Conservation (phyloP, 208 protist genomes). For the Leishmania lainsoni region DNA sequence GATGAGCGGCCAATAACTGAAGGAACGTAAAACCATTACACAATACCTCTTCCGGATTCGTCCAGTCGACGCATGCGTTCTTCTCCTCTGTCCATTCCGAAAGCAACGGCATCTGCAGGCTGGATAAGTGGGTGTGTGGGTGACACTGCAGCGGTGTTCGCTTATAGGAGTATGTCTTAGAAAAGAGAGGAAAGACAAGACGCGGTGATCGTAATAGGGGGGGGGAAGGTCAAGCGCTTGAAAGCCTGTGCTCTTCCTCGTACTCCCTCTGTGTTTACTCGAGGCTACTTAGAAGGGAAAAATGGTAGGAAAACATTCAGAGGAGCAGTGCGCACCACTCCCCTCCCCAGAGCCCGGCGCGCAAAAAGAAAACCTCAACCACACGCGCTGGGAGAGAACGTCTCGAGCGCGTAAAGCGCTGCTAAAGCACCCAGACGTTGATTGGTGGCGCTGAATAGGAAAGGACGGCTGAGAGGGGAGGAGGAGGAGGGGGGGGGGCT, state of each 20-base stretch:
- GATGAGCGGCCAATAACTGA: constrained; percentile 63
- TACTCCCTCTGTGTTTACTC: not conserved
- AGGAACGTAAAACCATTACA: constrained; percentile 81
- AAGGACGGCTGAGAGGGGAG: not conserved
- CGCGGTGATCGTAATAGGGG: too few species aligned
- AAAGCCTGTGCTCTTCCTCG: not conserved
- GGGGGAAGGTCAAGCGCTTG: not conserved
- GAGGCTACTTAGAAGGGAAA: not conserved
- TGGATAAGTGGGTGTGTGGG: not conserved
- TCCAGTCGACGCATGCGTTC: constrained; percentile 83
- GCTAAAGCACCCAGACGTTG: too few species aligned
- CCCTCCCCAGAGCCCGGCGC: not conserved
- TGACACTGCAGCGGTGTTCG: not conserved
- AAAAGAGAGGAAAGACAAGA: not conserved
- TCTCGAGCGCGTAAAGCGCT: not conserved
- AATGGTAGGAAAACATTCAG: not conserved
- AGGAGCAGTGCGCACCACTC: not conserved
- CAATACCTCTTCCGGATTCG: constrained; percentile 55
- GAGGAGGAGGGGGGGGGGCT: not conserved
- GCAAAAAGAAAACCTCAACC: not conserved
- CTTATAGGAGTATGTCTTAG: too few species aligned
- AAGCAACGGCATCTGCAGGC: constrained; percentile 30
- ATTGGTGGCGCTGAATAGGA: not conserved
- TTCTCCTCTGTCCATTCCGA: constrained; percentile 76
- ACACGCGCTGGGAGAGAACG: not conserved